These are phyloP conservation scores for Annulohypoxylon truncatum DNA, from an alignment of 2,329 filamentous ascomycete species.

Conservation along the genomic window DNA sequence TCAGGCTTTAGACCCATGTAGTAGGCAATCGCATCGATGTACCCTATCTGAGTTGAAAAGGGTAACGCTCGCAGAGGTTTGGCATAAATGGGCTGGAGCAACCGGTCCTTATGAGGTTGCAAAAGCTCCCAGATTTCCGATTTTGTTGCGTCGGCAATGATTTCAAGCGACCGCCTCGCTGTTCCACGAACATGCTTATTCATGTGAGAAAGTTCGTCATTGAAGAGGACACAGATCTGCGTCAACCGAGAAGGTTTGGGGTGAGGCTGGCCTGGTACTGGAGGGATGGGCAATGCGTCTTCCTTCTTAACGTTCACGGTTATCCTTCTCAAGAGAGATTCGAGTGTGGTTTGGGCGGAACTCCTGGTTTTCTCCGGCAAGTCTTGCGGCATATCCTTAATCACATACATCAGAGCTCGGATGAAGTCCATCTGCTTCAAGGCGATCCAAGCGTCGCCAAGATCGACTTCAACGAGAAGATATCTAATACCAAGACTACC, in stretches of 20 bases:
- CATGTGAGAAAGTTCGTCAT: conserved; percentile 92
- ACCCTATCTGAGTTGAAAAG: conserved; percentile 95
- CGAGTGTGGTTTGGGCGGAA: conserved; percentile 84
- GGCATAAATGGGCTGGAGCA: conserved; percentile 92
- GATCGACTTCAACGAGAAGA: conserved; percentile 83
- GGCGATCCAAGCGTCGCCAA: conserved; percentile 86
- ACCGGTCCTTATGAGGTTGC: conserved; percentile 87
- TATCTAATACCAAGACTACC: conserved; percentile 91
- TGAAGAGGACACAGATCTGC: conserved; percentile 84
- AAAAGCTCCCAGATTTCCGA: conserved; percentile 89
- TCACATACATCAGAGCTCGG: conserved; percentile 92
- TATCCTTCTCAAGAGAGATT: conserved; percentile 81
- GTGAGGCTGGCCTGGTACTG: conserved; percentile 58
- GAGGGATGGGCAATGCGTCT: conserved; percentile 65
- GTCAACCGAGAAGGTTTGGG: conserved; percentile 71
- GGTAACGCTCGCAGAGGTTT: conserved; percentile 94
- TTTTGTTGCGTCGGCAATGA: conserved; percentile 81
- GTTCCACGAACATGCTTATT: conserved; percentile 94
- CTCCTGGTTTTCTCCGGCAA: conserved; percentile 89
- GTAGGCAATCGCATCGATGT: conserved; percentile 97
- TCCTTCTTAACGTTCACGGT: conserved; percentile 84
- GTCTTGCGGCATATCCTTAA: conserved; percentile 97
- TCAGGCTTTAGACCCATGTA: conserved; percentile 90
- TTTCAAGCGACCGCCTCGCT: conserved; percentile 81
- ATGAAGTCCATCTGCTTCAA: conserved; percentile 89